phyloP scores from a whole-genome alignment of 306 rosid genomes.

The Quercus mongolica region DNA sequence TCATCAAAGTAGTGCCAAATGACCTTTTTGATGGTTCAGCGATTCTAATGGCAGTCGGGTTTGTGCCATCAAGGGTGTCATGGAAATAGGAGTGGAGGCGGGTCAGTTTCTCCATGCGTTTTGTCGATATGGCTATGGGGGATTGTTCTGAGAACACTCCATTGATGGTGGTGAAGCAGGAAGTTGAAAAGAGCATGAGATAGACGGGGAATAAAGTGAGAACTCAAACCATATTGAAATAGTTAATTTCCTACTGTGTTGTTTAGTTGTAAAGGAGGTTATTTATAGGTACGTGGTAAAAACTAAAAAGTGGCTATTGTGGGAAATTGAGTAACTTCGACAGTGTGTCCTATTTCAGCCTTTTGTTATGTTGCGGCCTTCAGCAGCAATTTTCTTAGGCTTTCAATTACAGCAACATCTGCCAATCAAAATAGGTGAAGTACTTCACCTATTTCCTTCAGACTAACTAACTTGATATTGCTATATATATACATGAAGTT shows the following conservation, averaged over 20 bases:
- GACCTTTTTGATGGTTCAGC: background rate
- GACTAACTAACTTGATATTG: too few relatives aligned
- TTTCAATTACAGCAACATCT: too few relatives aligned
- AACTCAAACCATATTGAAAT: background rate
- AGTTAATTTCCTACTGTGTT: background rate
- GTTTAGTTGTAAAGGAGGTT: background rate
- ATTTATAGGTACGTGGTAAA: background rate
- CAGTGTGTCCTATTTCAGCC: too few relatives aligned
- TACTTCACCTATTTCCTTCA: too few relatives aligned
- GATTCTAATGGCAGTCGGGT: conserved; percentile 26
- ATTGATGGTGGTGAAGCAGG: background rate
- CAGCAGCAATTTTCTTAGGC: too few relatives aligned
- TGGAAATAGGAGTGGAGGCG: conserved; percentile 47
- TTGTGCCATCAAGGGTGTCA: conserved; percentile 26
- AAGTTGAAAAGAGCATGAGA: conserved; percentile 2
- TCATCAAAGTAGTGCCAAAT: conserved; percentile 20
- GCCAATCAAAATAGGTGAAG: too few relatives aligned
- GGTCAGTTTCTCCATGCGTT: conserved; percentile 28
- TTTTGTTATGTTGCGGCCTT: too few relatives aligned
- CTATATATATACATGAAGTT: too few relatives aligned
- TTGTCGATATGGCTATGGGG: background rate
- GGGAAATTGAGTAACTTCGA: too few relatives aligned
- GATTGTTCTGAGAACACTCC: conserved; percentile 16
- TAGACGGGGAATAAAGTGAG: background rate
- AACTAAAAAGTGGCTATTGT: too few relatives aligned